Evolutionary conservation across 345 rosid species (phyloP).

Genomic region (Nasturtium officinale): DNA sequence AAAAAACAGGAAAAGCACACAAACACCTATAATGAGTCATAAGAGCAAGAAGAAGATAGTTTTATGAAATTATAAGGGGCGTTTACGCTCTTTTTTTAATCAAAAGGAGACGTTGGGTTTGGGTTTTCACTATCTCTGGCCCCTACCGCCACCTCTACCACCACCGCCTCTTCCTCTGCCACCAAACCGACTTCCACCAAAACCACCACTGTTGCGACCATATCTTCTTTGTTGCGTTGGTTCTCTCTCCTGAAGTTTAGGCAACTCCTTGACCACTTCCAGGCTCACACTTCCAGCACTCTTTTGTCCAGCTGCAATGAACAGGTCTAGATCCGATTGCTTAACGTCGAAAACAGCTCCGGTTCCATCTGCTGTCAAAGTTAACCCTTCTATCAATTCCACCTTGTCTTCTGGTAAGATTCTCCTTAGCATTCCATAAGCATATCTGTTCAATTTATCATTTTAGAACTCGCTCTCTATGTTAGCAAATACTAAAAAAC

Average conservation of each 20-base stretch:
- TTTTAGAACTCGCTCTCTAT: neutral
- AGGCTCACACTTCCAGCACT: constrained; percentile 70
- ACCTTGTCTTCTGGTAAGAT: constrained; percentile 93
- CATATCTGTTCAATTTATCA: constrained; percentile 52
- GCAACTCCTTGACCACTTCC: constrained; percentile 67
- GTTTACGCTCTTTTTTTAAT: neutral
- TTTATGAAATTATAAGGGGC: neutral
- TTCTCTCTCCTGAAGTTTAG: constrained; percentile 74
- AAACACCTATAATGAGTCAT: constrained; percentile 17
- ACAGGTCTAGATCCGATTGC: constrained; percentile 61
- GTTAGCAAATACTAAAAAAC: neutral
- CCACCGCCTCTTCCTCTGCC: constrained; percentile 24
- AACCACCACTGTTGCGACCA: constrained; percentile 38
- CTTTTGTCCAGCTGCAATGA: constrained; percentile 62
- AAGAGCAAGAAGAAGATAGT: neutral
- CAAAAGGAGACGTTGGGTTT: neutral
- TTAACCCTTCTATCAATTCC: constrained; percentile 68
- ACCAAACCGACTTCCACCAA: constrained; percentile 40
- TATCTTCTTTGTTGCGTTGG: constrained; percentile 31
- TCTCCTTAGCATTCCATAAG: constrained; percentile 68
- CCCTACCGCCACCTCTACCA: constrained; percentile 52
- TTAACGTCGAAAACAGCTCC: constrained; percentile 91
- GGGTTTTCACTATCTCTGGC: constrained; percentile 35
- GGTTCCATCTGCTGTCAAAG: constrained; percentile 73
- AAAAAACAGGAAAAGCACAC: neutral